Conservation (phyloP, 177 flowering plant genomes). For the Vitis hybrid region DNA sequence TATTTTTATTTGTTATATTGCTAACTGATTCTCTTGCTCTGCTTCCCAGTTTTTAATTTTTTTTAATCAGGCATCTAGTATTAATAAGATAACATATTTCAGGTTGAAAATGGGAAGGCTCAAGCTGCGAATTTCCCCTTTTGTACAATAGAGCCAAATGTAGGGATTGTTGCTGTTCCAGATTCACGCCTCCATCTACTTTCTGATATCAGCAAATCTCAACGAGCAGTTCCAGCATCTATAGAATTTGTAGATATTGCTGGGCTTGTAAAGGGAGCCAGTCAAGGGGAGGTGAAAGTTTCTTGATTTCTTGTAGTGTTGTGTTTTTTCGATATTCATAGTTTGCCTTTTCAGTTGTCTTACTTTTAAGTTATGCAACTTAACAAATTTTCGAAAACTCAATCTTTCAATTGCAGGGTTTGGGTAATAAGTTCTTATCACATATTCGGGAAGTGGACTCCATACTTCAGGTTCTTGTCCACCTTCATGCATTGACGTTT, state of each 20-base stretch:
- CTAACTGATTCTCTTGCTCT: too few relatives aligned
- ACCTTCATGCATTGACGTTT: background rate
- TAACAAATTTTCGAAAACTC: background rate
- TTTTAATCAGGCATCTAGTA: background rate
- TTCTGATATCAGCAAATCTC: conserved; percentile 87
- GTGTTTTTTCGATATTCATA: background rate
- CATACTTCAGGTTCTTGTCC: conserved; percentile 78
- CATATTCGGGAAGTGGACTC: conserved; percentile 99
- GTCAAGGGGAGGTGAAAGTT: conserved; percentile 86
- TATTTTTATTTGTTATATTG: too few relatives aligned
- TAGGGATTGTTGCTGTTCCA: conserved; percentile 95
- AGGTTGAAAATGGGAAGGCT: conserved; percentile 99
- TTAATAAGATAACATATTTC: background rate
- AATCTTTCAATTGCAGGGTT: conserved; percentile 47
- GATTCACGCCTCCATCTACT: conserved; percentile 84
- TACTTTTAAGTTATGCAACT: background rate
- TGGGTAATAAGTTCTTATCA: conserved; percentile 94
- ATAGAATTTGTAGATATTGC: conserved; percentile 99
- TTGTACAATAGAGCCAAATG: conserved; percentile 98
- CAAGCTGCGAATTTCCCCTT: conserved; percentile 99
- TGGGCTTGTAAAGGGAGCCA: conserved; percentile 98
- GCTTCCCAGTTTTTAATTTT: background rate
- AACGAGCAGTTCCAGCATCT: conserved; percentile 78
- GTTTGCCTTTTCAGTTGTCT: background rate
- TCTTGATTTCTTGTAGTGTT: conserved; percentile 1